Evolutionary conservation across 2,329 filamentous ascomycete species (phyloP), one percentile per base, ranked within the genome.

Genomic region (Cryoendolithus antarcticus): DNA sequence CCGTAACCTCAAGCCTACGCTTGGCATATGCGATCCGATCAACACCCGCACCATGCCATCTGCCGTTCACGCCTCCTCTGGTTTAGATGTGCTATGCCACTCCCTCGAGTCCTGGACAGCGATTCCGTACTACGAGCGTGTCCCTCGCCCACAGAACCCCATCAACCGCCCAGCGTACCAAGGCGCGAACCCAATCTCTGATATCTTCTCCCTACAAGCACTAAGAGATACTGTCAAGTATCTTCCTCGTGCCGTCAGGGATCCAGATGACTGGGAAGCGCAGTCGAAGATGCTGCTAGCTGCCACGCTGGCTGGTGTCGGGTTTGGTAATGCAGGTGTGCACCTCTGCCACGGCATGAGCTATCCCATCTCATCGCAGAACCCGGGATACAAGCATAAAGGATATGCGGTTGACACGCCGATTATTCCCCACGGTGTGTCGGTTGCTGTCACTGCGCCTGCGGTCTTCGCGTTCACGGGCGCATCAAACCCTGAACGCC

Each of bases 41-140:
- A 98, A 98, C 67, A 98, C 91, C 2, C 75, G 80, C 40, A 95
- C 89, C 32, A 96, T 98, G 91, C 91, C 91, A 0, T 76, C 86
- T 1, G 86, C 89, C 30, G 91, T 98, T 13, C 88, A 93, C 63
- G 86, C 91, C 3, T 79, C 80, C 15, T 93, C 88, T 0, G 93
- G 91, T 1, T 73, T 98, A 1, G 91, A 98, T 55, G 91, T 98
- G 2, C 72, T 98, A 30, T 98, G 89, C 61, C 93, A 98, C 65
- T 80, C 82, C 9, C 77, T 98, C 30, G 93, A 98, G 62, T 93
- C 84, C 4, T 98, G 89, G 86, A 98, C 91, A 1, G 91, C 91
- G 2, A 96, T 98, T 46, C 93, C 93, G 0, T 98, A 86, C 66
- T 72, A 83, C 51, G 82, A 94, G 68, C 78, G 91, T 37, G 76